Base-by-base conservation (phyloP, 1,284 basidiomycete genomes). In the Pyrrhoderma noxium region DNA sequence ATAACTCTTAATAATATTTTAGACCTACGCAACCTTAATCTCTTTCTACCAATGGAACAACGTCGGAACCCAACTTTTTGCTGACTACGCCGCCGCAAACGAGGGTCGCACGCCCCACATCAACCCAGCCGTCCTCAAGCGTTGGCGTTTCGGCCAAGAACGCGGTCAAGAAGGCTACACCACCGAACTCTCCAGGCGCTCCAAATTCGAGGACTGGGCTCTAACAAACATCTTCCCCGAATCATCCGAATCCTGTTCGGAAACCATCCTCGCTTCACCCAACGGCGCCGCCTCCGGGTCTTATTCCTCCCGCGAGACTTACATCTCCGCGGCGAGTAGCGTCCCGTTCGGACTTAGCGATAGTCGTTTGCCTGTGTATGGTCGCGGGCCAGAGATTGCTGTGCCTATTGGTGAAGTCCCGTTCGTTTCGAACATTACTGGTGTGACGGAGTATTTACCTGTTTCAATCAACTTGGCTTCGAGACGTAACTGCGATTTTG, bases 341-440 rank as follows among this genome's bases (percentile, higher is more conserved):
- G 56, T 58, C 13, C 61, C 64, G 1, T 60, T 67, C 25, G 68
- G 69, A 2, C 68, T 67, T 49, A 57, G 58, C n/a, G 52, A 62
- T 14, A 56, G 58, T 9, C 58, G 65, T 8, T 59, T 66, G 25
- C 58, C 65, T n/a, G 61, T 64, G 1, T 57, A 64, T 49, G 62
- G 62, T 8, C 62, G 62, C 47, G 56, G 60, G 1, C 70, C 71
- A 8, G 70, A 73, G 51, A 64, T 71, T 58, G 67, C 71, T 43
- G 61, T 72, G 4, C 70, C 71, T 1, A 52, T 73, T 39, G 70
- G 69, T 3, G 67, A 73, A 52, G 58, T 67, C 1, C 58, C 70
- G 2, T 73, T 65, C 62, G 62, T 65, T 45, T 72, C 70, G 11
- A 69, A 64, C 9, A 68, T 73, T 57, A 66, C 64, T 2, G 63